A percentile compares a stretch with the other conserved stretches of the same genome.
These are phyloP conservation scores for Laetiporus sulphureus DNA, from an alignment of 1,284 basidiomycete genomes.

Conservation along the genomic window DNA sequence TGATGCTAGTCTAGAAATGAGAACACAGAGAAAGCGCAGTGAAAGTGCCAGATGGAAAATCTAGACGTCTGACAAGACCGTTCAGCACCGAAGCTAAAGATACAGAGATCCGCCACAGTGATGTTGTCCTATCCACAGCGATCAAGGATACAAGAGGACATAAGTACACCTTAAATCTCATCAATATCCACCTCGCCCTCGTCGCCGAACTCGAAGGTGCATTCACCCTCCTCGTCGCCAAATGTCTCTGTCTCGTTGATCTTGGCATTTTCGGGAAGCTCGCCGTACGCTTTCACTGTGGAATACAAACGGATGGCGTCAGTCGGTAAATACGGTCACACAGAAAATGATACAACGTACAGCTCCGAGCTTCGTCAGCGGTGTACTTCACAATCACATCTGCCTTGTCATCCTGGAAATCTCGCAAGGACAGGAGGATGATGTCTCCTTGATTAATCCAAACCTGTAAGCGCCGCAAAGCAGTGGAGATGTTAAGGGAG, in stretches of 20 bases:
- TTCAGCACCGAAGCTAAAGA: constrained; percentile 1
- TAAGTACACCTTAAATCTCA: constrained; percentile 48
- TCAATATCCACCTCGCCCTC: constrained; percentile 81
- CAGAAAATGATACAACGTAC: constrained; percentile 34
- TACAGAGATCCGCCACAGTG: constrained; percentile 5
- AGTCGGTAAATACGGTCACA: neutral
- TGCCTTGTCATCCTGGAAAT: constrained; percentile 99
- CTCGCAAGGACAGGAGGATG: constrained; percentile 91
- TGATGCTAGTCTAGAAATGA: constrained; percentile 10
- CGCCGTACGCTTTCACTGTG: constrained; percentile 92
- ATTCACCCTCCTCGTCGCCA: constrained; percentile 86
- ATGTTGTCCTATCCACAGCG: constrained; percentile 1
- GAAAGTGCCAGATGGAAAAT: constrained; percentile 4
- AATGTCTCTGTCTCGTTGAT: constrained; percentile 97
- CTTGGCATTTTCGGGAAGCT: constrained; percentile 96
- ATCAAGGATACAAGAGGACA: constrained; percentile 20
- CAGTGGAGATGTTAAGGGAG: neutral
- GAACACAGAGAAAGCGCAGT: constrained; percentile 4
- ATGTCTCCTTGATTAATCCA: constrained; percentile 99
- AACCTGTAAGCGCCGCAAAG: too few species aligned
- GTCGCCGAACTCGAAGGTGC: constrained; percentile 85
- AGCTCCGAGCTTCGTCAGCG: constrained; percentile 85
- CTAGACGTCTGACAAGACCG: constrained; percentile 5
- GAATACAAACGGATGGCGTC: constrained; percentile 6
- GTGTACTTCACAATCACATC: constrained; percentile 99